Evolutionary conservation across 805 yeast genomes (phyloP), one percentile per base, ranked within the genome.

Genomic region (Candida fluviatilis): DNA sequence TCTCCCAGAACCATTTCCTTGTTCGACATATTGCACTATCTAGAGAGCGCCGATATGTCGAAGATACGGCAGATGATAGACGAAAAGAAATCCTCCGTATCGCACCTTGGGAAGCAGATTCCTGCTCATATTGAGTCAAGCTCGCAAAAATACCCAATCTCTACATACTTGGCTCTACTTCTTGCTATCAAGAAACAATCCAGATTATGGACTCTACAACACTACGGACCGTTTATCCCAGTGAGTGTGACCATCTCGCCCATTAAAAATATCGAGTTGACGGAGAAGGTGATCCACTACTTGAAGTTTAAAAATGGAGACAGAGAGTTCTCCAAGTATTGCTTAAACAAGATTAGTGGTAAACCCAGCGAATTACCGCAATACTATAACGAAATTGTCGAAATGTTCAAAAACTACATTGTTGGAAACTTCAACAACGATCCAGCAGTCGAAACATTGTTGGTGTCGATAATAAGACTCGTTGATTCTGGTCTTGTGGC

Each of bases 341-440:
- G 51, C 16, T 42, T 49, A 3, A 34, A 34, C 2, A 45, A 41
- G 23, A 34, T 45, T 7, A 19, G 32, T 15, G 50, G 42, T 1
- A 19, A 25, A 19, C 16, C 11, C 19, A 15, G 27, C 16, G 33
- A 37, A 7, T 34, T 36, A 19, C 58, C 62, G 4, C 28, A 29
- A 11, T 46, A 45, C 27, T 60, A 53, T 36, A 54, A 64, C 0
- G 65, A 67, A 1, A 57, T 75, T 3, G 50, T 80, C 11, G 62
- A 60, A 15, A 45, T 82, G 34, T 51, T 83, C 38, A 73, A 71
- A 42, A 75, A 76, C 30, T 82, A 76, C 52, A 69, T 76, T 2
- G 74, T 77, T 5, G 82, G 80, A 0, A 78, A 80, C 34, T 50
- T 73, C 23, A 51, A 61, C 13, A 71, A 76, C 50, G 69, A 72